These are phyloP conservation scores for Sonneratia alba DNA, from an alignment of 345 rosid genomes.

Conservation along the genomic window DNA sequence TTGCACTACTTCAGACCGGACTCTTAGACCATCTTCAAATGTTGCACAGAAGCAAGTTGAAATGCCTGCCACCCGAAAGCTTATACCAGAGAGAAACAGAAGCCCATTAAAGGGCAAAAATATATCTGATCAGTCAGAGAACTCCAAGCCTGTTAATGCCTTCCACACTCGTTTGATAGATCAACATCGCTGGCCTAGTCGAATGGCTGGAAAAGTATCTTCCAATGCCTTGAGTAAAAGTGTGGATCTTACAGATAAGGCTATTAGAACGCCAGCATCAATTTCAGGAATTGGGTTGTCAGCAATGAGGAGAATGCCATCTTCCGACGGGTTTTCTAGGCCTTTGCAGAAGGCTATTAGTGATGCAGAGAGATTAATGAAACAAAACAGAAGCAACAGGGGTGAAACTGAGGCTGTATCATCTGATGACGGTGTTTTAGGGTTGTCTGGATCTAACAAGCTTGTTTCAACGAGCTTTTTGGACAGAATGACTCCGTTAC, in stretches of 20 bases:
- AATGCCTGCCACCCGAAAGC: constrained; percentile 46
- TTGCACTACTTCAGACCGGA: constrained; percentile 54
- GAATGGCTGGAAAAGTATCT: constrained; percentile 52
- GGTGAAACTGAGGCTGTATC: constrained; percentile 33
- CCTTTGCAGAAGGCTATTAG: constrained; percentile 50
- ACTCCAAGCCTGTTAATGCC: constrained; percentile 76
- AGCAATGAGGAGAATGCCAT: constrained; percentile 42
- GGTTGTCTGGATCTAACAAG: constrained; percentile 27
- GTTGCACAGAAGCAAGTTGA: constrained; percentile 58
- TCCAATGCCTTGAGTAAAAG: constrained; percentile 41
- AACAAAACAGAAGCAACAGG: constrained; percentile 29
- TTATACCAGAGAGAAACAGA: constrained; percentile 69
- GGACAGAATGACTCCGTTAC: constrained; percentile 36
- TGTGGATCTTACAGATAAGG: constrained; percentile 54
- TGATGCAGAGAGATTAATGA: constrained; percentile 36
- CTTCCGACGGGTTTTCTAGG: constrained; percentile 26
- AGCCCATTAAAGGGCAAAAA: constrained; percentile 82
- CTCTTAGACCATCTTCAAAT: constrained; percentile 80
- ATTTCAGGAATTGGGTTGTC: constrained; percentile 34
- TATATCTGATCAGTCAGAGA: constrained; percentile 77
- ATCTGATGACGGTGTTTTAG: constrained; percentile 32
- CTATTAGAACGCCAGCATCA: constrained; percentile 27
- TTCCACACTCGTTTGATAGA: constrained; percentile 61
- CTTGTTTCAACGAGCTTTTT: constrained; percentile 33
- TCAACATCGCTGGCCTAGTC: constrained; percentile 92